Evolutionary conservation across 176 grass and related monocot species (phyloP).

Genomic region (Typha latifolia): DNA sequence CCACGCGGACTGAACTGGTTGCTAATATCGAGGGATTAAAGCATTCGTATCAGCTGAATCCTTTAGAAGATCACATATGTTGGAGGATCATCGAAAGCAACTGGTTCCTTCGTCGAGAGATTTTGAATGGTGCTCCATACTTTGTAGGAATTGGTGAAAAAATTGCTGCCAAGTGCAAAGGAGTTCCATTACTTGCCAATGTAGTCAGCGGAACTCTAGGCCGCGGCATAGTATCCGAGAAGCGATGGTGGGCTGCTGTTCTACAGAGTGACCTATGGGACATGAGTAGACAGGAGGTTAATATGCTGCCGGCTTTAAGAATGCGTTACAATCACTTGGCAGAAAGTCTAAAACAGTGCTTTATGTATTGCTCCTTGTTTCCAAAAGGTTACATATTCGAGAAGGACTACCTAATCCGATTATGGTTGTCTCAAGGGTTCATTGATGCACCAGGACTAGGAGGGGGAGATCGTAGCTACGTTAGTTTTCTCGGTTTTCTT

Average conservation of each 20-base stretch:
- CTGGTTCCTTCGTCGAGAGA: neutral
- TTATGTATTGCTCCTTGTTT: constrained; percentile 34
- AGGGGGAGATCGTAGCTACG: no score
- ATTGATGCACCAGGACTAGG: no score
- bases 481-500: no score
- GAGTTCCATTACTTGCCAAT: neutral
- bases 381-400: constrained; percentile 24
- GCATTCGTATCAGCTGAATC: neutral
- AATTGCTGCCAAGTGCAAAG: neutral
- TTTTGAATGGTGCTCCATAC: neutral
- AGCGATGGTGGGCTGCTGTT: no score
- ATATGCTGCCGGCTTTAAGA: constrained; percentile 8
- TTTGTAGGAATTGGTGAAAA: neutral
- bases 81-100: neutral
- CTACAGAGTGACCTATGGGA: constrained; percentile 4
- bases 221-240: no score
- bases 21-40: neutral
- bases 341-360: constrained; percentile 8
- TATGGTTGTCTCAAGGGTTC: constrained; percentile 35
- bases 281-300: constrained; percentile 8
- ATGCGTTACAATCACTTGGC: constrained; percentile 20
- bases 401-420: constrained; percentile 8
- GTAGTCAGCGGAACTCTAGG: no score
- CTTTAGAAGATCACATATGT: neutral
- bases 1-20: neutral